Conservation (phyloP, 2,329 filamentous ascomycete species). For the Pleomassaria siparia region DNA sequence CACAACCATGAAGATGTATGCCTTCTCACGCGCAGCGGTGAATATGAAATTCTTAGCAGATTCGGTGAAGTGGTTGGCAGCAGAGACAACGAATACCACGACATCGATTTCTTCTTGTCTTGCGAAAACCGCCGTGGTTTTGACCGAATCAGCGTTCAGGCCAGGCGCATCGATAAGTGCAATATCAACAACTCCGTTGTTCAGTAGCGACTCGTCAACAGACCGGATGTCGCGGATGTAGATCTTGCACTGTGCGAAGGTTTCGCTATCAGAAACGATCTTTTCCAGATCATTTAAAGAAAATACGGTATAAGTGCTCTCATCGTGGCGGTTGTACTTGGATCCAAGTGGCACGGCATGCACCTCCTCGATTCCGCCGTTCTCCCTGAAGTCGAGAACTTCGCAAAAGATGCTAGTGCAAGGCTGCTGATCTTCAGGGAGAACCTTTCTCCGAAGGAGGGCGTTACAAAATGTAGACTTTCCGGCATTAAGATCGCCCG, state of each 20-base stretch:
- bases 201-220: constrained; percentile 90
- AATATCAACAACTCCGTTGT: constrained; percentile 97
- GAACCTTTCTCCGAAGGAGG: constrained; percentile 83
- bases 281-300: constrained; percentile 76
- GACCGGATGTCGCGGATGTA: constrained; percentile 88
- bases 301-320: constrained; percentile 91
- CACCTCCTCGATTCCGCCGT: constrained; percentile 88
- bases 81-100: constrained; percentile 96
- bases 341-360: constrained; percentile 86
- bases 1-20: constrained; percentile 98
- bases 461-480: constrained; percentile 99
- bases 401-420: constrained; percentile 99
- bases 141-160: constrained; percentile 91
- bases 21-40: constrained; percentile 93
- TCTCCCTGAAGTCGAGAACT: constrained; percentile 88
- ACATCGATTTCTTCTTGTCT: constrained; percentile 98
- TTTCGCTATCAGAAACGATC: constrained; percentile 84
- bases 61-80: constrained; percentile 95
- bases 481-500: constrained; percentile 93
- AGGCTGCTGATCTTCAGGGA: constrained; percentile 96
- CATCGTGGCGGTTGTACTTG: constrained; percentile 83
- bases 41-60: constrained; percentile 98
- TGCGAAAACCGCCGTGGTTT: constrained; percentile 96
- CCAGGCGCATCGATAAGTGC: constrained; percentile 95
- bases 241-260: constrained; percentile 93